Percentiles rank a stretch among this genome's conserved stretches.
Conservation (phyloP, 768 basidiomycete genomes). For the Royoungia palumana region DNA sequence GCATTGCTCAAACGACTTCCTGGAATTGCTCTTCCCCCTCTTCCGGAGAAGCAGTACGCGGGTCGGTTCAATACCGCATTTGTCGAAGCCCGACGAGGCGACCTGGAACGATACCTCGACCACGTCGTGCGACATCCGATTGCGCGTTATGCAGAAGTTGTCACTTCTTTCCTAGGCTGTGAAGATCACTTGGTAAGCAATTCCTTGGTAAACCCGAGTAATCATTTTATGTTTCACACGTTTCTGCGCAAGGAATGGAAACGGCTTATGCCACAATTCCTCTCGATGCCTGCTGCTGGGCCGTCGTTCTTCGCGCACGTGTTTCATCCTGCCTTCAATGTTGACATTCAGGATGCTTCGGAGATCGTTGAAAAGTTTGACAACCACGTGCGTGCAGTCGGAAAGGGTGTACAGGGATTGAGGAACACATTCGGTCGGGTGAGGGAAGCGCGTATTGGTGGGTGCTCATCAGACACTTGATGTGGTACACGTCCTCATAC, state of each 20-base stretch:
- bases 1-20: conserved; percentile 66
- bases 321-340: conserved; percentile 81
- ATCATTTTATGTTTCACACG: background rate
- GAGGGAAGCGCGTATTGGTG: conserved; percentile 68
- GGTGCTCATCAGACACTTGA: conserved; percentile 12
- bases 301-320: conserved; percentile 75
- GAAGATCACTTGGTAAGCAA: conserved; percentile 70
- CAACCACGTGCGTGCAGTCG: conserved; percentile 60
- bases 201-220: conserved; percentile 2
- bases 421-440: conserved; percentile 59
- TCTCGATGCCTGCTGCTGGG: conserved; percentile 63
- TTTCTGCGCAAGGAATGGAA: conserved; percentile 61
- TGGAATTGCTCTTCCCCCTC: conserved; percentile 72
- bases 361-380: conserved; percentile 61
- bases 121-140: conserved; percentile 73
- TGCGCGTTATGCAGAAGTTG: conserved; percentile 71
- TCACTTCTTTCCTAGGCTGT: conserved; percentile 76
- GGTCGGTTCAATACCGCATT: conserved; percentile 79
- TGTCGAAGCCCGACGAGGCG: conserved; percentile 76
- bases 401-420: conserved; percentile 64
- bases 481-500: background rate
- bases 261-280: conserved; percentile 55
- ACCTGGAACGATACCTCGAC: conserved; percentile 75
- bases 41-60: conserved; percentile 84
- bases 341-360: conserved; percentile 69